Conservation (phyloP, 1,284 basidiomycete genomes). For the Tilletia horrida region DNA sequence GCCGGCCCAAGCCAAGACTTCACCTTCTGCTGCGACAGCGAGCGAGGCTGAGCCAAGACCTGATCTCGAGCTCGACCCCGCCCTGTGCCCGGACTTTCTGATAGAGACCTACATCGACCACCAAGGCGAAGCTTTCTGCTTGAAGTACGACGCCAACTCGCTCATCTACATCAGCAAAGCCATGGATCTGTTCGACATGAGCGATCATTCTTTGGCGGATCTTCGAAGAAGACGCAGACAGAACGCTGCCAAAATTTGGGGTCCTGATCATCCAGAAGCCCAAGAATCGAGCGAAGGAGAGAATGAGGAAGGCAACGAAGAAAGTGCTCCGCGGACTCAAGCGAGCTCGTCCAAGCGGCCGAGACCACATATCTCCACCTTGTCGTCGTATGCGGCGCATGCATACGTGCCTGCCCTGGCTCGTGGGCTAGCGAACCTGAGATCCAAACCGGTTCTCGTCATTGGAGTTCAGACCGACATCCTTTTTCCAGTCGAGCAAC, state of each 20-base stretch:
- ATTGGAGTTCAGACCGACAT: constrained; percentile 96
- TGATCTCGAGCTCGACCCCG: constrained; percentile 54
- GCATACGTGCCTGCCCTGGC: constrained; percentile 78
- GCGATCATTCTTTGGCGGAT: constrained; percentile 69
- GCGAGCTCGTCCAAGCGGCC: background rate
- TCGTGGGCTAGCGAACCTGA: constrained; percentile 73
- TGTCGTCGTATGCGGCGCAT: constrained; percentile 58
- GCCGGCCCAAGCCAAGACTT: background rate
- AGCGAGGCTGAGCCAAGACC: constrained; percentile 1
- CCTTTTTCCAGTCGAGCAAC: constrained; percentile 94
- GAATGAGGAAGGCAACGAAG: constrained; percentile 12
- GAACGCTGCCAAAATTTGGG: constrained; percentile 6
- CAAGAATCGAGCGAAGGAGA: constrained; percentile 22
- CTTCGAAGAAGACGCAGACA: constrained; percentile 56
- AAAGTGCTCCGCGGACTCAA: background rate
- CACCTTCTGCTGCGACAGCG: background rate
- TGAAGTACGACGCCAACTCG: constrained; percentile 98
- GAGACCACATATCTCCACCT: constrained; percentile 62
- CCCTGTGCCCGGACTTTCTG: constrained; percentile 89
- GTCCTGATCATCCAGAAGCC: constrained; percentile 14
- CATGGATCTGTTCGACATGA: constrained; percentile 99
- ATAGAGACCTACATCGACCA: constrained; percentile 99
- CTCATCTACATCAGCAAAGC: constrained; percentile 94
- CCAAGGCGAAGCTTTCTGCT: constrained; percentile 80
- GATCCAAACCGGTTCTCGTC: constrained; percentile 75